phyloP scores from a whole-genome alignment of 1,284 basidiomycete species.

The Pholiota adiposa region DNA sequence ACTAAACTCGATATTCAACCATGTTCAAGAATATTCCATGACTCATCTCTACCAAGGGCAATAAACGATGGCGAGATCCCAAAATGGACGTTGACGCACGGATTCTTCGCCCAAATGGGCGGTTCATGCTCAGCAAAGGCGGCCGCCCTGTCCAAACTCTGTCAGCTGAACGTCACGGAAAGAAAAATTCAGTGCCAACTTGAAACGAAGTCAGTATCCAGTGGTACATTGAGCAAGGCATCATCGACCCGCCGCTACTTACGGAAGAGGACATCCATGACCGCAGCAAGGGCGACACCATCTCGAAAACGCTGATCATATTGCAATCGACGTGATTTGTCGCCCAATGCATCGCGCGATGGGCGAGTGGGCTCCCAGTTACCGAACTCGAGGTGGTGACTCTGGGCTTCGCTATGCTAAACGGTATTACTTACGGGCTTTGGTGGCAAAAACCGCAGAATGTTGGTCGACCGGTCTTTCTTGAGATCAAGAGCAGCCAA shows the following conservation, averaged over 20 bases:
- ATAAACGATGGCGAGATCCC: neutral
- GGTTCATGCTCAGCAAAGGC: slow-evolving; percentile 26
- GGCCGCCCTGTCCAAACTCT: neutral
- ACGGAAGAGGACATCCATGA: slow-evolving; percentile 29
- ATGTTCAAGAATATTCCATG: neutral
- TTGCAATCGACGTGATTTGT: slow-evolving; percentile 34
- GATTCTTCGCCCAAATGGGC: slow-evolving; percentile 28
- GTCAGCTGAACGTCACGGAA: neutral
- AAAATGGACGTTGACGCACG: slow-evolving; percentile 14
- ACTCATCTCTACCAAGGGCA: neutral
- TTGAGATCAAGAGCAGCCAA: neutral
- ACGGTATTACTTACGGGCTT: slow-evolving; percentile 15
- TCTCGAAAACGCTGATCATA: slow-evolving; percentile 29
- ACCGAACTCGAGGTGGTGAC: slow-evolving; percentile 26
- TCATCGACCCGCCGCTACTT: slow-evolving; percentile 13
- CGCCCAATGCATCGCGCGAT: slow-evolving; percentile 27
- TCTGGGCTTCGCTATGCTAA: slow-evolving; percentile 24
- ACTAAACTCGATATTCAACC: neutral
- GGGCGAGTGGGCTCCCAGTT: slow-evolving; percentile 20
- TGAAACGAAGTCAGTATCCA: no score
- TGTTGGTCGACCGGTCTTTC: slow-evolving; percentile 6
- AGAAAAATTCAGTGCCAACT: no score
- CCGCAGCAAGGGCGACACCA: slow-evolving; percentile 27
- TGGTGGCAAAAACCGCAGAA: slow-evolving; percentile 37
- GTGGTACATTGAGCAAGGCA: neutral